These are phyloP conservation scores for Apiotrichum mycotoxinovorans DNA, from an alignment of 1,284 basidiomycete species.

Conservation along the genomic window DNA sequence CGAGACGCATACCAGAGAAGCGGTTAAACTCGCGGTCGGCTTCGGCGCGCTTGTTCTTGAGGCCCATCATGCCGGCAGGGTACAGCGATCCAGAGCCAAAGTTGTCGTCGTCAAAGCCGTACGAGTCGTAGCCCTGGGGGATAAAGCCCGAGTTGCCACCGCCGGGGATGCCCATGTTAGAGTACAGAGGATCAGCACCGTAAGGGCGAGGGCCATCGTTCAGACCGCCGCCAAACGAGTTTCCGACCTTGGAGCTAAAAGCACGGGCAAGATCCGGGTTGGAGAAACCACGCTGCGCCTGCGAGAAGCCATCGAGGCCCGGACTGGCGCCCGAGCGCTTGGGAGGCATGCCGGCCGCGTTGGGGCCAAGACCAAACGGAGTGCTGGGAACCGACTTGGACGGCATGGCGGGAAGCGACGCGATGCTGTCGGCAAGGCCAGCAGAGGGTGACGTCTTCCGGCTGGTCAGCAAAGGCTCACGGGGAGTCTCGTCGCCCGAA, in stretches of 20 bases:
- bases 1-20: conserved; percentile 88
- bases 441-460: conserved; percentile 36
- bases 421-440: conserved; percentile 47
- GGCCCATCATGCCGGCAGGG: conserved; percentile 70
- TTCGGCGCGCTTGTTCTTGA: conserved; percentile 89
- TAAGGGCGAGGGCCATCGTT: conserved; percentile 40
- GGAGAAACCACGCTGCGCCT: conserved; percentile 48
- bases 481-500: conserved; percentile 43
- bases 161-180: conserved; percentile 29
- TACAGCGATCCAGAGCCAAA: conserved; percentile 76
- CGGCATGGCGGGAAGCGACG: conserved; percentile 48
- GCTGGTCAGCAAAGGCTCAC: conserved; percentile 16
- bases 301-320: conserved; percentile 38
- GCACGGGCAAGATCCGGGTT: conserved; percentile 51
- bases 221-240: conserved; percentile 56
- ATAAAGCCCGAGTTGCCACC: conserved; percentile 51
- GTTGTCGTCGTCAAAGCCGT: conserved; percentile 61
- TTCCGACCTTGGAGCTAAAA: conserved; percentile 72
- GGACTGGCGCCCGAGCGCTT: conserved; percentile 36
- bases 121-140: conserved; percentile 57
- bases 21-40: conserved; percentile 92
- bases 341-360: conserved; percentile 23
- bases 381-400: conserved; percentile 49
- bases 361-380: conserved; percentile 39
- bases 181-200: conserved; percentile 46